A percentile compares a stretch with the other conserved stretches of the same genome.
These are phyloP conservation scores for Zychaea mexicana DNA, from an alignment of 371 early-diverging fungal species.

Conservation along the genomic window DNA sequence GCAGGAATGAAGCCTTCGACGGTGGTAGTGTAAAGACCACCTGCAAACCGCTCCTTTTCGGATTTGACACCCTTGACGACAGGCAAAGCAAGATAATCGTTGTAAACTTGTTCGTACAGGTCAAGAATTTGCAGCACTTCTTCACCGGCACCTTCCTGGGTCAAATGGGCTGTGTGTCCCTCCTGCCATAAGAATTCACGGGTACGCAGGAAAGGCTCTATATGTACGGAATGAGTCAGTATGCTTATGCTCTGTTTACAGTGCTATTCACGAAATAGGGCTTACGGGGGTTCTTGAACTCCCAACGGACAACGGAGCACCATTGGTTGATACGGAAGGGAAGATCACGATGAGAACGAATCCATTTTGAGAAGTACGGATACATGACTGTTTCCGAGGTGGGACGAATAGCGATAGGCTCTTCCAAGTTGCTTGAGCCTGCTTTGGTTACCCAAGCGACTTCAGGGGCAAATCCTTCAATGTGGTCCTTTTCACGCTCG, in stretches of 20 bases:
- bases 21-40: conserved; percentile 98
- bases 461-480: conserved; percentile 99
- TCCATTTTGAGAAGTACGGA: conserved; percentile 99
- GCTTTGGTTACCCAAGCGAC: conserved; percentile 99
- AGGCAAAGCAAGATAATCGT: conserved; percentile 98
- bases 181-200: conserved; percentile 99
- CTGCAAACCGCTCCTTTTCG: conserved; percentile 99
- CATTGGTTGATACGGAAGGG: conserved; percentile 99
- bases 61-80: conserved; percentile 99
- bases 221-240: not conserved
- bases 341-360: conserved; percentile 98
- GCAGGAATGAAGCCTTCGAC: conserved; percentile 99
- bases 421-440: conserved; percentile 92
- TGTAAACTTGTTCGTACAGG: conserved; percentile 96
- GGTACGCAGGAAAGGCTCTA: conserved; percentile 98
- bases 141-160: conserved; percentile 87
- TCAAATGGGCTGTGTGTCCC: conserved; percentile 98
- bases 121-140: conserved; percentile 96
- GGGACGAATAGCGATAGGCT: conserved; percentile 99
- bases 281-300: conserved; percentile 98
- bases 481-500: conserved; percentile 98
- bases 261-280: conserved; percentile 4
- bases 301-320: conserved; percentile 99
- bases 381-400: conserved; percentile 99
- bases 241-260: too few relatives aligned